phyloP scores from a whole-genome alignment of 2,329 filamentous ascomycete species.

The Neocucurbitaria cava region DNA sequence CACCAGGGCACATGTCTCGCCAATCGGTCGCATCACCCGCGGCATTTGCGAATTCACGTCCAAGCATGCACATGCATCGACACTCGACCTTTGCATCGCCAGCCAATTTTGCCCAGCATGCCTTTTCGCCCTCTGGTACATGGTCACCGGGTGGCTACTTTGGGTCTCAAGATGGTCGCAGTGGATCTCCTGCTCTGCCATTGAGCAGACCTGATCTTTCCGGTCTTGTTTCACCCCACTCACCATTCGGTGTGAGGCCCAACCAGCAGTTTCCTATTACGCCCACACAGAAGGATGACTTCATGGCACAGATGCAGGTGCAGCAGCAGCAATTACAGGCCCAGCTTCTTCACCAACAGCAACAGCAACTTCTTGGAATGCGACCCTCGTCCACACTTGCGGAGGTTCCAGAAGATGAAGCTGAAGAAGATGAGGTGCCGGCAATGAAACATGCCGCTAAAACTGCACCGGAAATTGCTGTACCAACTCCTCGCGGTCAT shows the following conservation, averaged over 20 bases:
- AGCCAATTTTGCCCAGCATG: conserved; percentile 70
- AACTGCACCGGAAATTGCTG: conserved; percentile 61
- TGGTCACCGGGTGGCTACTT: conserved; percentile 53
- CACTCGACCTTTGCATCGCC: conserved; percentile 75
- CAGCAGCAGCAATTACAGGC: conserved; percentile 61
- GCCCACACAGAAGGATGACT: conserved; percentile 47
- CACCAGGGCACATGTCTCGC: conserved; percentile 63
- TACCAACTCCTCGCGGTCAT: conserved; percentile 66
- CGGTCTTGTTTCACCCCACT: conserved; percentile 57
- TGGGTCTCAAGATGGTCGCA: conserved; percentile 47
- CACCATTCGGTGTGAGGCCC: conserved; percentile 64
- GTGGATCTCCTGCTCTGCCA: conserved; percentile 52
- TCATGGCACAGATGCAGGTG: conserved; percentile 56
- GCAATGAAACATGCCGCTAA: conserved; percentile 48
- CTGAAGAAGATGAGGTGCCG: conserved; percentile 59
- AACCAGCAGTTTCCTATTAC: conserved; percentile 53
- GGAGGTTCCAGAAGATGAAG: conserved; percentile 76
- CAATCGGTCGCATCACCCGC: conserved; percentile 76
- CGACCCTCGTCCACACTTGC: conserved; percentile 62
- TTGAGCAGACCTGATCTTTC: conserved; percentile 48
- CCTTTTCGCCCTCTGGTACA: conserved; percentile 59
- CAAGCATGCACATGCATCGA: conserved; percentile 67
- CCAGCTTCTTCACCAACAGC: conserved; percentile 57
- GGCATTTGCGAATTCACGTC: conserved; percentile 63
- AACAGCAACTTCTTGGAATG: conserved; percentile 55